Conservation (phyloP, 768 basidiomycete species). For the Leccinum broughii region DNA sequence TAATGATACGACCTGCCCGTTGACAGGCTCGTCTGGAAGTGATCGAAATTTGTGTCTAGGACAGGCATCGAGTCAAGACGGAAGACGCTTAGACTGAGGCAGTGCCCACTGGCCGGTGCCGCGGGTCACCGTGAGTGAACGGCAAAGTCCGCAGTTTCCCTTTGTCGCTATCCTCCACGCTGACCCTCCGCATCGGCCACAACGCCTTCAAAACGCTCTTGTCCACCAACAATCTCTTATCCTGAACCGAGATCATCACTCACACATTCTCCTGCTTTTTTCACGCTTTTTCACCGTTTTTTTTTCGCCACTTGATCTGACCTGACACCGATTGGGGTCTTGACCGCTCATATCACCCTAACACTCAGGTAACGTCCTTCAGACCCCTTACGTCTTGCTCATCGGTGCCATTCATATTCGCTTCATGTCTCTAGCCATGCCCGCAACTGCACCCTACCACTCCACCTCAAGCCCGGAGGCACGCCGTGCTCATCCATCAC, state of each 20-base stretch:
- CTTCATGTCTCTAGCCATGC: constrained; percentile 39
- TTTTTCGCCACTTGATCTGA: constrained; percentile 26
- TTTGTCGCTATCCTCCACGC: constrained; percentile 32
- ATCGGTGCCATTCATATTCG: constrained; percentile 17
- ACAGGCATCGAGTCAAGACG: constrained; percentile 9
- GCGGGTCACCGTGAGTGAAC: constrained; percentile 19
- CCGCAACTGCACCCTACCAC: constrained; percentile 41
- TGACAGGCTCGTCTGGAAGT: constrained; percentile 48
- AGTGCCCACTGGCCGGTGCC: constrained; percentile 27
- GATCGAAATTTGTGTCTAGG: constrained; percentile 29
- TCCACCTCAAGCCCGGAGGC: constrained; percentile 32
- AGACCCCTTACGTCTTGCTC: constrained; percentile 22
- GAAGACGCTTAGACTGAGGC: constrained; percentile 6
- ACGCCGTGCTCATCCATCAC: constrained; percentile 34
- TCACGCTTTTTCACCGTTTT: constrained; percentile 23
- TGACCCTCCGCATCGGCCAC: constrained; percentile 16
- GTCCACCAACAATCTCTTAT: constrained; percentile 13
- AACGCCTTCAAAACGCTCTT: constrained; percentile 7
- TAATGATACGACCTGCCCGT: constrained; percentile 71
- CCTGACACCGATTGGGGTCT: constrained; percentile 19
- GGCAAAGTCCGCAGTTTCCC: constrained; percentile 31
- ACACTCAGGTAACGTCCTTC: constrained; percentile 38
- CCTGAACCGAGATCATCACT: constrained; percentile 15
- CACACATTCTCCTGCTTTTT: constrained; percentile 10
- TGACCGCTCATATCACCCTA: constrained; percentile 30